Evolutionary conservation across 2,329 filamentous ascomycete genomes (phyloP).

Genomic region (Orbilia quercus): DNA sequence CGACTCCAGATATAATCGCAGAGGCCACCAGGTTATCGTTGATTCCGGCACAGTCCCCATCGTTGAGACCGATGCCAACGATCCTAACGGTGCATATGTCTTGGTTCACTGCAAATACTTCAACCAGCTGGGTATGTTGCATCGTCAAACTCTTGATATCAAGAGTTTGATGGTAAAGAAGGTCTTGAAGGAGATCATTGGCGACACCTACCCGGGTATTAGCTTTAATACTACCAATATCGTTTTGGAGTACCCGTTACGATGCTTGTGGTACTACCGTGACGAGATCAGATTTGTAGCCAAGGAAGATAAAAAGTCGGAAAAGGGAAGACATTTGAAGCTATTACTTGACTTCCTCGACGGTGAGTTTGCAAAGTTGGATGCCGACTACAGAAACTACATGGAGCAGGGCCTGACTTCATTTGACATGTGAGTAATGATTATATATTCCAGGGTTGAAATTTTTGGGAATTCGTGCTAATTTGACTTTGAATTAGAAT

Average conservation of each 20-base stretch:
- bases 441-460: no score
- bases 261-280: conserved; percentile 56
- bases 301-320: conserved; percentile 49
- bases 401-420: conserved; percentile 59
- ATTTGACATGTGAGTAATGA: conserved; percentile 61
- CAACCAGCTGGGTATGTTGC: conserved; percentile 44
- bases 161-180: conserved; percentile 58
- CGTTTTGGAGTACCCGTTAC: conserved; percentile 55
- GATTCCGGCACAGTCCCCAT: conserved; percentile 50
- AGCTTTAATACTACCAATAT: conserved; percentile 57
- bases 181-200: conserved; percentile 57
- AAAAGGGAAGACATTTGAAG: conserved; percentile 56
- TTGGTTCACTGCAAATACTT: conserved; percentile 55
- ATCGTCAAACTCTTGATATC: conserved; percentile 56
- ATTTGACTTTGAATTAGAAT: conserved; percentile 61
- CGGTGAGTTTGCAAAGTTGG: conserved; percentile 55
- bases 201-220: conserved; percentile 58
- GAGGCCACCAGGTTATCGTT: conserved; percentile 45
- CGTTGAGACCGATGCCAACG: conserved; percentile 39
- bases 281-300: conserved; percentile 50
- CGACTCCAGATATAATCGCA: conserved; percentile 45
- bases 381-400: conserved; percentile 58
- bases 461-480: no score
- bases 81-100: conserved; percentile 50
- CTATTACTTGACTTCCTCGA: conserved; percentile 58